Base-by-base conservation (phyloP, 2,329 filamentous ascomycete species). In the Meredithiella fracta region DNA sequence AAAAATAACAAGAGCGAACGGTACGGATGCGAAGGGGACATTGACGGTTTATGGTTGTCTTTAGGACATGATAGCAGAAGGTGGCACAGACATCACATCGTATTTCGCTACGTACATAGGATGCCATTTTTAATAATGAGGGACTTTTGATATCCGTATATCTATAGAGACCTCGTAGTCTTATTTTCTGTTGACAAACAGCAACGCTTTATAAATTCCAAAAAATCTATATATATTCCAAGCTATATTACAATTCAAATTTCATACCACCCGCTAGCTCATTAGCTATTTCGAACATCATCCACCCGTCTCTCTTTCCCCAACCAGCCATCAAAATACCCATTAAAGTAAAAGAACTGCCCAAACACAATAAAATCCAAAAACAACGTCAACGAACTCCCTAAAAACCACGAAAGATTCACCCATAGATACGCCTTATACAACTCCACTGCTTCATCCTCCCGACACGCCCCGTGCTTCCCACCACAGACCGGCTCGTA, bases 321-420 rank as follows among this genome's bases (percentile, higher is more conserved):
- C 20, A 44, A 44, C 20, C 15, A 20, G 7, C 40, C 40, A 44
- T 44, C 40, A 9, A 44, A 20, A 44, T 44, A 44, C 40, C 40
- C 40, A 20, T 44, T 44, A 17, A 44, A 44, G n/a, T 44, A 67
- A 66, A 94, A 96, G 66, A 94, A 96, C 68, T 97, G 91, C 9
- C 80, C 78, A 68, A 96, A 96, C 2, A 97, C 92, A 26, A 77
- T 80, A 66, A 90, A 73, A 68, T 97, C 92, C 61, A 97, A 70
- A 56, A 92, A 69, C 56, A 97, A 70, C 1, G 91, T 96, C 1
- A 94, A 89, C 51, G 92, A 74, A 66, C 90, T 95, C 1, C 92
- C 92, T 2, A 89, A 74, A 58, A 98, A 65, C 92, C 92, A 98
- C 61, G 85, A 90, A 29, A 88, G 70, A 67, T 97, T 98, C 34